Percentiles rank a stretch among this genome's conserved stretches.
Evolutionary conservation across 495 filamentous ascomycete genomes (phyloP).

Genomic region (Xylaria sp.): DNA sequence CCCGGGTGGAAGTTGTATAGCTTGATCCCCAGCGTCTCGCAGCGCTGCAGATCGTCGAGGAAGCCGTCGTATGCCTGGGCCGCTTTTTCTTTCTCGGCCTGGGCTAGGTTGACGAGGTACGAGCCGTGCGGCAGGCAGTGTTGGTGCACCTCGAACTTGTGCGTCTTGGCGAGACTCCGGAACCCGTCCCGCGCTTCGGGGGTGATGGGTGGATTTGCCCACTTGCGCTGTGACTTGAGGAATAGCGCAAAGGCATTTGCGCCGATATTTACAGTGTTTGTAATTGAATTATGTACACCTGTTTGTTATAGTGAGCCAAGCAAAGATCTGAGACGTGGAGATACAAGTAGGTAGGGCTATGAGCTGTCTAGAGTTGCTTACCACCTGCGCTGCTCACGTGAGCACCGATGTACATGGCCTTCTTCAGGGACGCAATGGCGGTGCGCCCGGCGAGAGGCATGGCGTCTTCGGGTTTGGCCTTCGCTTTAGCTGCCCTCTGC

Average conservation of each 20-base stretch:
- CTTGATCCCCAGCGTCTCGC: conserved; percentile 84
- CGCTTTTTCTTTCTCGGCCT: conserved; percentile 77
- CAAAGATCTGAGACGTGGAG: not conserved
- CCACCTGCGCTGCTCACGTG: conserved; percentile 91
- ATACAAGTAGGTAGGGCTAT: not conserved
- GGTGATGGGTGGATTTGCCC: conserved; percentile 81
- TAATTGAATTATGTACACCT: conserved; percentile 86
- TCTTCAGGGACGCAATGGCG: conserved; percentile 63
- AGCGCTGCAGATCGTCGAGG: conserved; percentile 85
- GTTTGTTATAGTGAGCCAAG: not conserved
- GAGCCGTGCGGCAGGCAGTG: conserved; percentile 90
- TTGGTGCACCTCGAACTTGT: conserved; percentile 73
- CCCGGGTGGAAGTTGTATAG: conserved; percentile 99
- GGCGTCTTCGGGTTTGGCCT: conserved; percentile 49
- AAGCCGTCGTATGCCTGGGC: conserved; percentile 88
- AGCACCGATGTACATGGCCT: conserved; percentile 82
- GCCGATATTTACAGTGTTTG: conserved; percentile 80
- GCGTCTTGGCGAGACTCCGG: conserved; percentile 65
- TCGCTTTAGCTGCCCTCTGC: conserved; percentile 48
- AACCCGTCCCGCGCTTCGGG: conserved; percentile 72
- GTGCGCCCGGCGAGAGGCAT: conserved; percentile 76
- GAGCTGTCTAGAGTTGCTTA: conserved; percentile 42
- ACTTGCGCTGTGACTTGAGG: conserved; percentile 94
- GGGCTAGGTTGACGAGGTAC: conserved; percentile 94
- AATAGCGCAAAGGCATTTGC: conserved; percentile 94